phyloP scores from a whole-genome alignment of 2,329 filamentous ascomycete genomes.

The Polychaeton citri region DNA sequence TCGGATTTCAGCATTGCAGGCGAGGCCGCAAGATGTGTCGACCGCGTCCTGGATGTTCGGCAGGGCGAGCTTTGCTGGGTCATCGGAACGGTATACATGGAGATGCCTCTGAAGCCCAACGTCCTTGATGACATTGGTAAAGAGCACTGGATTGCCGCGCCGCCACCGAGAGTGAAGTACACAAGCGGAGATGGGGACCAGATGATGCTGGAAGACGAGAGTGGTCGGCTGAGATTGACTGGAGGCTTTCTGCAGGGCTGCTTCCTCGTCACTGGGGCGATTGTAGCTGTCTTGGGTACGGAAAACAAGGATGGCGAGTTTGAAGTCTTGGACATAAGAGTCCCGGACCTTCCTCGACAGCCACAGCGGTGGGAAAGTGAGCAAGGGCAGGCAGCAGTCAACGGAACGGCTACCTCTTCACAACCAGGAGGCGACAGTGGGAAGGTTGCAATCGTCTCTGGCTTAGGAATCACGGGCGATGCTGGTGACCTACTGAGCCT shows the following conservation, averaged over 20 bases:
- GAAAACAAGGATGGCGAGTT: conserved; percentile 88
- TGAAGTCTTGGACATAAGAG: conserved; percentile 78
- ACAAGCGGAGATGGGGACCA: conserved; percentile 20
- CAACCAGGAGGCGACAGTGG: conserved; percentile 34
- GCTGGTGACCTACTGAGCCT: conserved; percentile 63
- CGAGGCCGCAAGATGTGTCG: conserved; percentile 61
- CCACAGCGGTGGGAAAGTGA: conserved; percentile 64
- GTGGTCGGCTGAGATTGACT: conserved; percentile 68
- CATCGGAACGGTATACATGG: conserved; percentile 88
- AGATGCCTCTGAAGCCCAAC: conserved; percentile 91
- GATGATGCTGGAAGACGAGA: conserved; percentile 90
- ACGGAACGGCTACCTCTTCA: conserved; percentile 21
- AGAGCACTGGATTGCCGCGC: conserved; percentile 85
- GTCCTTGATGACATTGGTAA: conserved; percentile 91
- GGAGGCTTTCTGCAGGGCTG: conserved; percentile 55
- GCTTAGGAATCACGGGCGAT: conserved; percentile 67
- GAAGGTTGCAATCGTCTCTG: conserved; percentile 82
- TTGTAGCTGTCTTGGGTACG: conserved; percentile 87
- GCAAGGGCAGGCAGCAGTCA: conserved; percentile 27
- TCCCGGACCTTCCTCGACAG: conserved; percentile 75
- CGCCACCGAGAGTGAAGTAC: conserved; percentile 55
- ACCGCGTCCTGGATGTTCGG: conserved; percentile 85
- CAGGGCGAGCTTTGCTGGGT: conserved; percentile 96
- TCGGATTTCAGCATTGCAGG: conserved; percentile 60
- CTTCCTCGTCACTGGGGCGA: conserved; percentile 79